Evolutionary conservation across 495 filamentous ascomycete species (phyloP).

Genomic region (Aspergillus bertholletiae): DNA sequence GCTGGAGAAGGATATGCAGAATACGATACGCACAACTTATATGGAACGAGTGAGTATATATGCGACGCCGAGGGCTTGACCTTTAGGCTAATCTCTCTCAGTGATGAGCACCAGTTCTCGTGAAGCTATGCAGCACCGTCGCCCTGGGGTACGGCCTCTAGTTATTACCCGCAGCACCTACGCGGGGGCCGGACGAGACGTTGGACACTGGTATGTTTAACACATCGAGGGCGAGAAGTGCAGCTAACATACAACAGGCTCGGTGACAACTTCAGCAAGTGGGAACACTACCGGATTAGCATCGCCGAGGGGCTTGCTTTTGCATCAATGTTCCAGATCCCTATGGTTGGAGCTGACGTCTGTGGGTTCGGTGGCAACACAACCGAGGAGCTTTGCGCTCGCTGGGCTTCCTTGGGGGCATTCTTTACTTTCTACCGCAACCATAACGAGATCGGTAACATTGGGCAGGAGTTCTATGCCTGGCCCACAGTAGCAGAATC

Average conservation of each 20-base stretch:
- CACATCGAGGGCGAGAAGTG: not conserved
- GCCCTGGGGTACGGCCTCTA: constrained; percentile 64
- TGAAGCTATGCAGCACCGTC: constrained; percentile 64
- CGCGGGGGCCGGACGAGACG: constrained; percentile 70
- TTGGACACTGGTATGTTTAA: constrained; percentile 67
- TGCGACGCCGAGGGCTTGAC: not conserved
- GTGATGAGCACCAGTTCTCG: constrained; percentile 74
- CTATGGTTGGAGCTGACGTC: constrained; percentile 81
- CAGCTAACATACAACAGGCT: constrained; percentile 36
- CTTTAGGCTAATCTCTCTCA: constrained; percentile 15
- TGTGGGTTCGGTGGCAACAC: constrained; percentile 74
- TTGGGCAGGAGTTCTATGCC: constrained; percentile 75
- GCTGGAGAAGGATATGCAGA: constrained; percentile 61
- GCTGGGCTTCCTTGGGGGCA: constrained; percentile 79
- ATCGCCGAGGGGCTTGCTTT: constrained; percentile 72
- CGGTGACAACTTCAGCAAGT: constrained; percentile 74
- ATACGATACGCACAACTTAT: constrained; percentile 85
- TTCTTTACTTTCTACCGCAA: constrained; percentile 84
- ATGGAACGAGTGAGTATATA: constrained; percentile 59
- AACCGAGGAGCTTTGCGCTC: constrained; percentile 75
- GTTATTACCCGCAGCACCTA: constrained; percentile 86
- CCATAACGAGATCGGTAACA: constrained; percentile 54
- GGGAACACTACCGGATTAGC: constrained; percentile 67
- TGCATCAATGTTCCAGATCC: constrained; percentile 76
- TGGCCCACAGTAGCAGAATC: constrained; percentile 63